phyloP scores from a whole-genome alignment of 192 early-diverging fungal genomes.

The Backusella westeae region DNA sequence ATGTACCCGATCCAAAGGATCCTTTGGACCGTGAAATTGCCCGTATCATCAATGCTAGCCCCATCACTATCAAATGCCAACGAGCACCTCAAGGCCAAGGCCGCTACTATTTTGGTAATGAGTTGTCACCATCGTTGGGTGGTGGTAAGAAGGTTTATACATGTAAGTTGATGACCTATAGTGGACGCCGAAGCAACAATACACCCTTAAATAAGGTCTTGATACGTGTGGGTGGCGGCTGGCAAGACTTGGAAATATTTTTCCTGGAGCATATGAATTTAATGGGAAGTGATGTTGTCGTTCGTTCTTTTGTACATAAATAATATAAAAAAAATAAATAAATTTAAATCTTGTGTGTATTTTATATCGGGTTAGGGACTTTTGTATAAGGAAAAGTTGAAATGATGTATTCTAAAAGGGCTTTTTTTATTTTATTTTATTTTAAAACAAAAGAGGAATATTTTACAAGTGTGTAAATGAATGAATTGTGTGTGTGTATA shows the following conservation, averaged over 20 bases:
- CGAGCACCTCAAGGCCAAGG: constrained; percentile 35
- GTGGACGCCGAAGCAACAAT: constrained; percentile 23
- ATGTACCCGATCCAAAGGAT: constrained; percentile 41
- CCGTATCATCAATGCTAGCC: constrained; percentile 48
- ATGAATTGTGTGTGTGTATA: background rate
- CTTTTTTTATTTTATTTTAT: background rate
- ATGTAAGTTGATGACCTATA: constrained; percentile 44
- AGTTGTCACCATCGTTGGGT: constrained; percentile 40
- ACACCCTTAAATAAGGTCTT: constrained; percentile 45
- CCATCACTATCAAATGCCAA: constrained; percentile 48
- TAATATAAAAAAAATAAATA: background rate
- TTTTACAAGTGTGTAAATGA: background rate
- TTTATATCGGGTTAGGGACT: background rate
- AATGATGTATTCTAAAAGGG: background rate
- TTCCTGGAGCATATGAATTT: constrained; percentile 50
- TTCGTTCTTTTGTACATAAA: constrained; percentile 30
- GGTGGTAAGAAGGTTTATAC: constrained; percentile 44
- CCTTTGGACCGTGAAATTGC: constrained; percentile 54
- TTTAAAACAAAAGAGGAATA: background rate
- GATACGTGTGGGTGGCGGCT: constrained; percentile 60
- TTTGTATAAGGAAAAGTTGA: background rate
- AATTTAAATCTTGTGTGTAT: background rate
- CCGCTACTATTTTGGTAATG: constrained; percentile 46
- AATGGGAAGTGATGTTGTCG: constrained; percentile 34
- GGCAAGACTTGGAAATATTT: constrained; percentile 63